Base-by-base conservation (phyloP, 2,329 filamentous ascomycete genomes). In the Ascochyta viciae-villosae region DNA sequence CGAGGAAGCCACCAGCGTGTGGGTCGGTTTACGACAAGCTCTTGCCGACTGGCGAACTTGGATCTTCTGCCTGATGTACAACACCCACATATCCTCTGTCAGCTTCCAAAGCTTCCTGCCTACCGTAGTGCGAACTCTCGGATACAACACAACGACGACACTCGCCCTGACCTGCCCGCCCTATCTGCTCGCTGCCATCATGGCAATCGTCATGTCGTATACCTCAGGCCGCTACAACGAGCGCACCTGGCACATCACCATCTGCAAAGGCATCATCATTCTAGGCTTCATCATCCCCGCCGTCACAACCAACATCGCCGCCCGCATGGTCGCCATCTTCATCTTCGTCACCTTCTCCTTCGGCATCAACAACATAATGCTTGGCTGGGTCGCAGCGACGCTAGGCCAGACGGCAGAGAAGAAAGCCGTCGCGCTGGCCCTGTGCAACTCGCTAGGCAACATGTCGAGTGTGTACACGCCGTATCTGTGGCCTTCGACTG, bases 181-280 rank as follows among this genome's bases (percentile, higher is more conserved):
- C 0, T 85, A 82, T 47, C 53, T 74, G 13, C 60, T 73, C 29
- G 82, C 82, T 1, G 81, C 80, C 8, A 76, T 74, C 0, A 76
- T 77, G 2, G 80, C 79, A 6, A 78, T 84, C 31, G 57, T 76
- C 3, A 78, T 80, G 13, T 80, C 79, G 1, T 83, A 79, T 77
- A 82, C 75, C 37, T 83, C 81, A 3, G 83, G 81, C 0, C 74
- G 76, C 3, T 71, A 79, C 48, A 77, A 82, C 47, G 81, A 83
- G 60, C 76, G 80, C 13, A 81, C 80, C 0, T 82, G 78, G 78
- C 81, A 83, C 48, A 82, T 83, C 39, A 81, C 80, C 0, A 64
- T 57, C 12, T 77, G 78, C 6, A 66, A 81, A 6, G 51, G 67
- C 1, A 62, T 78, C 27, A 76, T 78, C 2, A 70, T 81, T 3